Conservation (phyloP, 108 stramenopile species). For the Epipyxis sp. region DNA sequence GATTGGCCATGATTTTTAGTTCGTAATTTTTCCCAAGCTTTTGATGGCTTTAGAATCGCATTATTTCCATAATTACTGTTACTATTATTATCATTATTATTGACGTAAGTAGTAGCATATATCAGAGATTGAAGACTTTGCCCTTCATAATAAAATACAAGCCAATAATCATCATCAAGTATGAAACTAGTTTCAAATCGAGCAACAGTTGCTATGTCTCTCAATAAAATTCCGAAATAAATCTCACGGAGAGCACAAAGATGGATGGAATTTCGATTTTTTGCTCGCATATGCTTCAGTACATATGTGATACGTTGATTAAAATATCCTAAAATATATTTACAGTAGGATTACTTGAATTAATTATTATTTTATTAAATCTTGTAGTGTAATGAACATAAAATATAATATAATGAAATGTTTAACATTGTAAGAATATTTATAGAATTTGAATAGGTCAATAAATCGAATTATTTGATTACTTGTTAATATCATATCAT, state of each 20-base stretch:
- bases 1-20: too few relatives aligned
- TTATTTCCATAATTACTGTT: background rate
- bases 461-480: too few relatives aligned
- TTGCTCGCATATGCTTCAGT: slow-evolving; percentile 13
- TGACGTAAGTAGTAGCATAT: slow-evolving; percentile 37
- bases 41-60: slow-evolving; percentile 27
- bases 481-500: too few relatives aligned
- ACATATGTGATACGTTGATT: slow-evolving; percentile 6
- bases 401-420: too few relatives aligned
- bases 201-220: background rate
- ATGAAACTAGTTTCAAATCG: slow-evolving; percentile 10
- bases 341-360: too few relatives aligned
- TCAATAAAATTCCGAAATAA: slow-evolving; percentile 18
- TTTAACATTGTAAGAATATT: too few relatives aligned
- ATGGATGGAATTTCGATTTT: background rate
- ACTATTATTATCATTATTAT: too few relatives aligned
- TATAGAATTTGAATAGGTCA: too few relatives aligned
- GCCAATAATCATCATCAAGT: slow-evolving; percentile 34
- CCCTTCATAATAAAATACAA: slow-evolving; percentile 55
- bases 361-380: too few relatives aligned
- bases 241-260: slow-evolving; percentile 31
- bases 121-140: slow-evolving; percentile 44
- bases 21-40: slow-evolving; percentile 46
- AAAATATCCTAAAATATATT: too few relatives aligned
- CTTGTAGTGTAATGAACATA: too few relatives aligned